Conservation (phyloP, 2,329 filamentous ascomycete species). For the Botryosphaeria agaves region DNA sequence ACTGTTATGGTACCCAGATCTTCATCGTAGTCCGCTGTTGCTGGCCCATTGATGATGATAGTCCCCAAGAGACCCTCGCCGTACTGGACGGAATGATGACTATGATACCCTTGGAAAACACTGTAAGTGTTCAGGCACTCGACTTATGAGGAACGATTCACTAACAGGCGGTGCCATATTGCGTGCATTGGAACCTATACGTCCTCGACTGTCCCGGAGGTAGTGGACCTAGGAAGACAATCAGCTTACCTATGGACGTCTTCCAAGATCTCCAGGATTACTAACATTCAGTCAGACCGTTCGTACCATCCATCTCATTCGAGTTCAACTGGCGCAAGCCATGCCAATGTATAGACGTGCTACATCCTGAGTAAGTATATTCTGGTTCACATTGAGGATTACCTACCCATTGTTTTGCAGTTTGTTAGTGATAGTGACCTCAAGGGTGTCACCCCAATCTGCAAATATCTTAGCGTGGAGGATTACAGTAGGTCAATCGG, state of each 20-base stretch:
- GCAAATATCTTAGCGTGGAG: slow-evolving; percentile 29
- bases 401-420: slow-evolving; percentile 34
- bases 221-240: no score
- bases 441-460: slow-evolving; percentile 28
- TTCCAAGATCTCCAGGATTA: no score
- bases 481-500: no score
- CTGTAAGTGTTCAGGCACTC: neutral
- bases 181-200: slow-evolving; percentile 20
- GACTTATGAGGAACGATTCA: slow-evolving; percentile 16
- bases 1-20: slow-evolving; percentile 13
- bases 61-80: slow-evolving; percentile 23
- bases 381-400: no score
- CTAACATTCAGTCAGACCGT: slow-evolving; percentile 23
- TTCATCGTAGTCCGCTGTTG: slow-evolving; percentile 21
- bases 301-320: slow-evolving; percentile 39
- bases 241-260: no score
- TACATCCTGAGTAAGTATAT: no score
- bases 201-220: slow-evolving; percentile 33
- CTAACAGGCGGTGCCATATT: slow-evolving; percentile 20
- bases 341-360: slow-evolving; percentile 41
- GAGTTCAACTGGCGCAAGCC: slow-evolving; percentile 39
- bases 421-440: slow-evolving; percentile 37
- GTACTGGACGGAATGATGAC: slow-evolving; percentile 24
- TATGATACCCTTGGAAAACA: slow-evolving; percentile 16
- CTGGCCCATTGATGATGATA: slow-evolving; percentile 25